A percentile compares a stretch with the other conserved stretches of the same genome.
These are phyloP conservation scores for Huntiella savannae DNA, from an alignment of 2,329 filamentous ascomycete species.

Conservation along the genomic window DNA sequence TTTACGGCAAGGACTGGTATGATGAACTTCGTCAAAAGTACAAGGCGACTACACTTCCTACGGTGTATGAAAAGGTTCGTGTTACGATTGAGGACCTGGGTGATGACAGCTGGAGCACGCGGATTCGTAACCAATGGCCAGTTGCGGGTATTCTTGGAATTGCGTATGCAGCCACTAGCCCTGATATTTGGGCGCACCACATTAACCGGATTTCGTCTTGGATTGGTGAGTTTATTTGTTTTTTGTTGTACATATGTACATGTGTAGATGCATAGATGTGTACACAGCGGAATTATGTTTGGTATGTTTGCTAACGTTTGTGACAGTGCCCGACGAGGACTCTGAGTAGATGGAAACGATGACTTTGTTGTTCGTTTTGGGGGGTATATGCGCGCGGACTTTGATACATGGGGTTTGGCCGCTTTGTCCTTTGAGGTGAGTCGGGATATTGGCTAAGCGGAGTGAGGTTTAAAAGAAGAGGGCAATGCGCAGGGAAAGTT, in stretches of 20 bases:
- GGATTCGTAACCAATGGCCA: conserved; percentile 10
- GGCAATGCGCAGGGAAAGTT: no score
- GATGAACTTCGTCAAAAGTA: conserved; percentile 39
- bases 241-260: no score
- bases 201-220: conserved; percentile 8
- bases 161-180: conserved; percentile 3
- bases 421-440: no score
- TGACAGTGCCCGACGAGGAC: no score
- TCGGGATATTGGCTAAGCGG: no score
- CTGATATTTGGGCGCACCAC: conserved; percentile 8
- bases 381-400: not conserved
- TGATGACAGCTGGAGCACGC: conserved; percentile 1
- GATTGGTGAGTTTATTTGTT: conserved; percentile 3
- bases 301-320: not conserved
- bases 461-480: no score
- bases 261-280: no score
- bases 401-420: not conserved
- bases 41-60: conserved; percentile 37
- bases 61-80: conserved; percentile 49
- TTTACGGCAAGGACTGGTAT: conserved; percentile 42
- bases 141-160: conserved; percentile 8
- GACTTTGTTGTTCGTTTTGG: not conserved
- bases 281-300: not conserved
- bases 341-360: no score
- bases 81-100: conserved; percentile 17